Percentiles rank a stretch among this genome's conserved stretches.
phyloP scores from a whole-genome alignment of 2,329 filamentous ascomycete genomes.

The Colletotrichum somersetense region DNA sequence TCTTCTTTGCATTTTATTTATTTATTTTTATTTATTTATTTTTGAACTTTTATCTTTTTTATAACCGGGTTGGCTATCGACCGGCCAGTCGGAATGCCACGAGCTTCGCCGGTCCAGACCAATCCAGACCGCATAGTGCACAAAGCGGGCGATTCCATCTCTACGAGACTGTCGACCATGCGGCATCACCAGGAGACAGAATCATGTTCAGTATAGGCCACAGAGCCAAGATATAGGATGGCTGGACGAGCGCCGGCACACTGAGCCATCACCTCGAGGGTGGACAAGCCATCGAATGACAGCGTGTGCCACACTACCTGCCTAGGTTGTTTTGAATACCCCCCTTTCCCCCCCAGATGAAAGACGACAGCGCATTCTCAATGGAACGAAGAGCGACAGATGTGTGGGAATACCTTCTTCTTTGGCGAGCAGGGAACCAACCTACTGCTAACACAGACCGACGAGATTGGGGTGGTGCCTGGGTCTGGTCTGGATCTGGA shows the following conservation, averaged over 20 bases:
- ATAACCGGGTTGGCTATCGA: background rate
- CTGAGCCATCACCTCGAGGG: background rate
- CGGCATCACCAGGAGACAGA: background rate
- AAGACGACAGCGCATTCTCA: conserved; percentile 26
- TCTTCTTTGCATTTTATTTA: background rate
- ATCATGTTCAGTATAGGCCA: background rate
- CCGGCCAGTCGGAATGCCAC: conserved; percentile 16
- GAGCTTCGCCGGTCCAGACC: conserved; percentile 18
- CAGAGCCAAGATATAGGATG: background rate
- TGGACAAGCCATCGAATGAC: background rate
- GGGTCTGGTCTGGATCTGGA: background rate
- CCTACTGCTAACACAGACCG: conserved; percentile 10
- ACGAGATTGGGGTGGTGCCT: background rate
- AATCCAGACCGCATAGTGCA: conserved; percentile 31
- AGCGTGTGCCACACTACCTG: background rate
- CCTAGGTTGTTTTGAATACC: conserved; percentile 22
- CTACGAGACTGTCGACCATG: background rate
- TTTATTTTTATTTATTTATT: background rate
- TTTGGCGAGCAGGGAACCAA: conserved; percentile 27
- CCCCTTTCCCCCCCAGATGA: conserved; percentile 6
- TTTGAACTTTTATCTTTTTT: background rate
- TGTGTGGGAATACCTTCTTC: conserved; percentile 25
- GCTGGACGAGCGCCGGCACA: background rate
- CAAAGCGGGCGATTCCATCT: conserved; percentile 17
- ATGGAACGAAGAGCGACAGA: conserved; percentile 28